Evolutionary conservation across 768 basidiomycete genomes (phyloP), one percentile per base, ranked within the genome.

Genomic region (Hygrophoropsis aurantiaca): DNA sequence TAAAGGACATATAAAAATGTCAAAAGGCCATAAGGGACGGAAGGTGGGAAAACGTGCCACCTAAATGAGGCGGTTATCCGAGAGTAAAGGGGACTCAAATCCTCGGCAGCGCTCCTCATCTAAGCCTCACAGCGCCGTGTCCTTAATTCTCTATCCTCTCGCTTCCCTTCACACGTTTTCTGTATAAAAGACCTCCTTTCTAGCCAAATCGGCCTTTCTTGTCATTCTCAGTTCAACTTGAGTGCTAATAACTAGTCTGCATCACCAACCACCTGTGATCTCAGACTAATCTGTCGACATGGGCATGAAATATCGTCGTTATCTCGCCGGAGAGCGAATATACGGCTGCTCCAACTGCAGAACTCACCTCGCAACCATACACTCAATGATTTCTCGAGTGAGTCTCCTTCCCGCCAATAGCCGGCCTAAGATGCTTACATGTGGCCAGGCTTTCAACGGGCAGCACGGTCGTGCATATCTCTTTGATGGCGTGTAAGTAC

Each of bases 391-490:
- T 57, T 93, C 90, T 50, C 78, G 90, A 65, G 92, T 91, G 56
- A 57, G 84, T 72, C 9, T 27, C 36, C 45, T 25, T 40, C 23
- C 16, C 47, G 25, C 27, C 36, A 42, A 15, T 40, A 35, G 36
- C 34, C 46, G 25, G 42, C 40, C 58, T 63, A 15, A 53, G 27
- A 30, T 30, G 27, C 27, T 30, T 13, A 30, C 27, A 30, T 7
- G 27, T 39, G 37, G 34, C 58, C 44, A 98, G 95, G 90, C 90
- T 36, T 98, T 98, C 77, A 94, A 91, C 53, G 95, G 95, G 21
- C 93, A 97, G 68, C 93, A 97, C 67, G 95, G 95, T 15, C 78
- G 90, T 47, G 95, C 95, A 15, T 94, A 94, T 66, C 82, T 98
- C 53, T 94, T 98, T 59, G 90, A 94, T 43, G 82, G 78, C 55